Conservation (phyloP, 2,329 filamentous ascomycete genomes). For the Hymenoscyphus infarciens region DNA sequence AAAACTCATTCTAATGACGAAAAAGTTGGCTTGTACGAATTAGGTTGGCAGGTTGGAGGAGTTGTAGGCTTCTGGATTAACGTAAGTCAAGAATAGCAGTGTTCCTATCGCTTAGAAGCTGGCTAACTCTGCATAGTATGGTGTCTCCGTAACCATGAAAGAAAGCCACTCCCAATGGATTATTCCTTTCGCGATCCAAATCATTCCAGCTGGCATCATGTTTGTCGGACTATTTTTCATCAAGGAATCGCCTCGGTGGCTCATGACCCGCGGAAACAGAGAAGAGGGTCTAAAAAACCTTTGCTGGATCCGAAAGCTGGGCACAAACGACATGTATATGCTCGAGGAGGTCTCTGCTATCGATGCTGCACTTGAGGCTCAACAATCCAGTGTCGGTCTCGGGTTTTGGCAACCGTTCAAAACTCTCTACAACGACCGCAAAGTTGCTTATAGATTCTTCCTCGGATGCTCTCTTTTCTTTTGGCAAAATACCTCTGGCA, state of each 20-base stretch:
- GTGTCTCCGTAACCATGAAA: constrained; percentile 49
- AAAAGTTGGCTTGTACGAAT: constrained; percentile 59
- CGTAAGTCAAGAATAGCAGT: constrained; percentile 31
- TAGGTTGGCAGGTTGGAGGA: constrained; percentile 60
- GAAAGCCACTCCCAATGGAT: constrained; percentile 55
- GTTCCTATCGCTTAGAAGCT: constrained; percentile 35
- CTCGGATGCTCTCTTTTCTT: constrained; percentile 49
- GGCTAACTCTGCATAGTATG: constrained; percentile 41
- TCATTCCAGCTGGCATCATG: constrained; percentile 63
- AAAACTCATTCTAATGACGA: too few relatives aligned
- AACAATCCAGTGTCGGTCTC: constrained; percentile 57
- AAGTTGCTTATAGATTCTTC: constrained; percentile 67
- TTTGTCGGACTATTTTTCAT: constrained; percentile 58
- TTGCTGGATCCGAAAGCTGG: constrained; percentile 62
- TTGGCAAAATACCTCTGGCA: constrained; percentile 21
- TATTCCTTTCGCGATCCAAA: constrained; percentile 58
- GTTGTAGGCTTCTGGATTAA: constrained; percentile 63
- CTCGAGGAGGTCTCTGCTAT: constrained; percentile 68
- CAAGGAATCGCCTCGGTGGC: constrained; percentile 66
- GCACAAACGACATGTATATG: constrained; percentile 43
- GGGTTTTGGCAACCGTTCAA: constrained; percentile 72
- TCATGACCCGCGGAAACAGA: constrained; percentile 58
- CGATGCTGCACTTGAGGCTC: constrained; percentile 64
- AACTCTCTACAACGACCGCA: constrained; percentile 50
- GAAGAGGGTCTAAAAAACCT: constrained; percentile 56